phyloP scores from a whole-genome alignment of 2,329 filamentous ascomycete genomes.

The Claviceps africana region DNA sequence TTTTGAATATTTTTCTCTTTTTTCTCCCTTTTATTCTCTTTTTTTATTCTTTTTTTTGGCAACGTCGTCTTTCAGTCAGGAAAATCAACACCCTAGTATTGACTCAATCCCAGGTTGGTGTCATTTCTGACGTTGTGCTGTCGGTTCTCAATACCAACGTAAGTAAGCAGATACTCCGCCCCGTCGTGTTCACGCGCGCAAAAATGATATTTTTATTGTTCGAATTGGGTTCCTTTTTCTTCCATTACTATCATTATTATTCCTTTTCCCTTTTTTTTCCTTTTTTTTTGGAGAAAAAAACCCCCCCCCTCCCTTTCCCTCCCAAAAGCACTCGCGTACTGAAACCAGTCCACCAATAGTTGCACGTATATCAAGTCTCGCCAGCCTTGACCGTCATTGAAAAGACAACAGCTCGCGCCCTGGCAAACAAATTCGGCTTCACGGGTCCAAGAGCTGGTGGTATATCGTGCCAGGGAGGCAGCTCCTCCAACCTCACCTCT shows the following conservation, averaged over 20 bases:
- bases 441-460: constrained; percentile 56
- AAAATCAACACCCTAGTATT: neutral
- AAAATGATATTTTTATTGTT: neutral
- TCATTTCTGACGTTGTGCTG: constrained; percentile 73
- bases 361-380: constrained; percentile 89
- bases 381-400: constrained; percentile 79
- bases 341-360: constrained; percentile 22
- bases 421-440: constrained; percentile 70
- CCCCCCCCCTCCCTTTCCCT: too few species aligned
- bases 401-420: constrained; percentile 58
- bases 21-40: too few species aligned
- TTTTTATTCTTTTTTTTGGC: too few species aligned
- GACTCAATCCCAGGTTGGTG: constrained; percentile 45
- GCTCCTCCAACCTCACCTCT: constrained; percentile 70
- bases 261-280: neutral
- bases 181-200: neutral
- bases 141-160: constrained; percentile 84
- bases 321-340: neutral
- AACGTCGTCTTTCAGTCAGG: neutral
- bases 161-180: constrained; percentile 27
- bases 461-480: constrained; percentile 68
- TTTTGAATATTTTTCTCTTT: too few species aligned
- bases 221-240: too few species aligned
- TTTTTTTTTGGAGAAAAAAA: neutral
- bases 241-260: too few species aligned